Evolutionary conservation across 2,329 filamentous ascomycete species (phyloP).

Genomic region (Aspergillus sp.): DNA sequence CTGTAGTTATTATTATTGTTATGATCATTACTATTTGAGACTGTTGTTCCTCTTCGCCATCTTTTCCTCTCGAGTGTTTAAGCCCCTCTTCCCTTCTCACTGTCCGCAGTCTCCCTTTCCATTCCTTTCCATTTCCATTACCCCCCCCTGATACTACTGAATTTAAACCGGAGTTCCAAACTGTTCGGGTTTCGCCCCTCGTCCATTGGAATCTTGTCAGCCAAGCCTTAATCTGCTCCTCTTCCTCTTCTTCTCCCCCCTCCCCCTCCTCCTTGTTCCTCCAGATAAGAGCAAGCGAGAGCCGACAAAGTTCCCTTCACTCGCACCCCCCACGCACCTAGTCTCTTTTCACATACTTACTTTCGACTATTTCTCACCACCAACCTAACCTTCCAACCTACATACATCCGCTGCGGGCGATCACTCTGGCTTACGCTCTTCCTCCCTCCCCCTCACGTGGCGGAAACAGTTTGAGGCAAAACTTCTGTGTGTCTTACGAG

Average conservation of each 20-base stretch:
- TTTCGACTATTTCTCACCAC: background rate
- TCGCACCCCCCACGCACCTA: background rate
- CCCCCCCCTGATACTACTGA: background rate
- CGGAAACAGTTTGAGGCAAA: slow-evolving; percentile 12
- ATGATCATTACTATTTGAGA: background rate
- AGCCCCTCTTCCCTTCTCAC: slow-evolving; percentile 1
- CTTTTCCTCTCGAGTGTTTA: background rate
- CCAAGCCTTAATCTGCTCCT: slow-evolving; percentile 18
- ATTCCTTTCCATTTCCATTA: background rate
- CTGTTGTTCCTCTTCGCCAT: slow-evolving; percentile 2
- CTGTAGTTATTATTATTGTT: background rate
- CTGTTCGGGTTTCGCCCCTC: slow-evolving; percentile 17
- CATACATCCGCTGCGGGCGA: slow-evolving; percentile 11
- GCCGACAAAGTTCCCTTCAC: background rate
- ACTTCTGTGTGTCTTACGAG: background rate
- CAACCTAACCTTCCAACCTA: slow-evolving; percentile 2
- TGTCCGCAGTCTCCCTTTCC: background rate
- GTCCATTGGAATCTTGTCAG: slow-evolving; percentile 29
- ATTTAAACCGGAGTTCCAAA: background rate
- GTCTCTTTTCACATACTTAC: background rate
- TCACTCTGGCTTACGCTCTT: slow-evolving; percentile 4
- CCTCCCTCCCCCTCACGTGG: slow-evolving; percentile 17
- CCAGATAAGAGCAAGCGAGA: slow-evolving; percentile 1
- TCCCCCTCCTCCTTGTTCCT: slow-evolving; percentile 2
- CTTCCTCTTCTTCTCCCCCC: slow-evolving; percentile 8